These are phyloP conservation scores for Leptodermis oblonga DNA, from an alignment of 257 asterid genomes.

Conservation along the genomic window DNA sequence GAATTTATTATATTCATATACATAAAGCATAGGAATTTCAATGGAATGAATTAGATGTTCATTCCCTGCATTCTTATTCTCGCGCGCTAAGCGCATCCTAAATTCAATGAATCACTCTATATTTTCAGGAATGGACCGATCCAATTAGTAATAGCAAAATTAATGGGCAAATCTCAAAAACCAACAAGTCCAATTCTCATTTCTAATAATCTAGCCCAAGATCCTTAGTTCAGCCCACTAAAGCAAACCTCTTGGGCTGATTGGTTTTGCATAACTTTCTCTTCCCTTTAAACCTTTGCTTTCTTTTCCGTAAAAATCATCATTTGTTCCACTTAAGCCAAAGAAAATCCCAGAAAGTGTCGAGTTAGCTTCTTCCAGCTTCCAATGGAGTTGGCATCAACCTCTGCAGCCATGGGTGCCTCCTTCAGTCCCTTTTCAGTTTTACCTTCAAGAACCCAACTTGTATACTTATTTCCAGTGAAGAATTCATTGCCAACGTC, in stretches of 20 bases:
- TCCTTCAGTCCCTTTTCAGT: not conserved
- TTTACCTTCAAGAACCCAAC: constrained; percentile 13
- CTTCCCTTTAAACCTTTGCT: not conserved
- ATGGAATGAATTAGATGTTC: too few species aligned
- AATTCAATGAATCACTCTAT: too few species aligned
- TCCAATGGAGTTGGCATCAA: constrained; percentile 19
- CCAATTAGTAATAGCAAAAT: too few species aligned
- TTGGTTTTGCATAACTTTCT: not conserved
- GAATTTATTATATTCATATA: too few species aligned
- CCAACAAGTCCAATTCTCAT: not conserved
- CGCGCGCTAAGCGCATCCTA: too few species aligned
- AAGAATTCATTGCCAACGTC: constrained; percentile 6
- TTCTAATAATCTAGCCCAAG: not conserved
- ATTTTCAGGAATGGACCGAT: too few species aligned
- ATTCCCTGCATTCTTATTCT: too few species aligned
- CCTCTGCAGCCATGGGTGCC: constrained; percentile 11
- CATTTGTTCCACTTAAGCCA: not conserved
- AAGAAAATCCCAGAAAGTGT: not conserved
- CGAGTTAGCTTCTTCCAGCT: not conserved
- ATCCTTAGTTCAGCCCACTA: not conserved
- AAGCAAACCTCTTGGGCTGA: not conserved
- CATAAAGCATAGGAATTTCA: too few species aligned
- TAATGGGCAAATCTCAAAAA: too few species aligned
- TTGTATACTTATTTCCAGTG: not conserved
- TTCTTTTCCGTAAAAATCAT: not conserved